Evolutionary conservation across 352 stramenopile species (phyloP), one percentile per base, ranked within the genome.

Genomic region (Peronospora farinosa): DNA sequence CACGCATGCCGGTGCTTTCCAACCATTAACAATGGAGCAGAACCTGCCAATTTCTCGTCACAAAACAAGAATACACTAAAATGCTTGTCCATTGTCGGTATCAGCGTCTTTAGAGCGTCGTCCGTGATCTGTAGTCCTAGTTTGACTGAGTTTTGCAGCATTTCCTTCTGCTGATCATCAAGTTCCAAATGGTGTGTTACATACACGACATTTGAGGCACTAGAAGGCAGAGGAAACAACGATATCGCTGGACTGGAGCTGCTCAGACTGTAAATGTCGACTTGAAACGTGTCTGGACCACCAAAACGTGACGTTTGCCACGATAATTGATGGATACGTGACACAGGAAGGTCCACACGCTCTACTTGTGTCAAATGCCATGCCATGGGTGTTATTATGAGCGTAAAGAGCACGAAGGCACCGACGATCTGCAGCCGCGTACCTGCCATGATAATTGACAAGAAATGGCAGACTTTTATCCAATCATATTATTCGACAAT

Each of bases 391-490:
- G 77, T 62, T 38, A 67, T 69, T 30, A 79, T 63, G 42, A 85
- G 67, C 57, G 68, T 65, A 60, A 88, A 88, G 41, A 86, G 50
- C 62, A 83, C 73, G 61, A 91, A 88, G 44, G 69, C 71, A 44
- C 66, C 72, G 17, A 90, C 79, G 54, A 90, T 82, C 45, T 86
- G 73, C 50, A 91, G 62, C 40, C 80, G 69, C 27, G 79, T 88
- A 45, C 77, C 79, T 21, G 72, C 77, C 79, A 91, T 91, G 6
- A 42, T 9, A 27, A 33, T 7, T 1, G 1, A 37, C 11, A 12
- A 37, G 10, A 37, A 33, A 33, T 33, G 28, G 3, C 11, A 2
- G 28, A 33, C 11, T 37, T 37, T 16, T 37, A 12, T 16, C 31
- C 31, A 37, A 37, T 37, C 31, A 2, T 37, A 15, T 37, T 1